Conservation (phyloP, 1,284 basidiomycete genomes). For the Sutorius eximius region DNA sequence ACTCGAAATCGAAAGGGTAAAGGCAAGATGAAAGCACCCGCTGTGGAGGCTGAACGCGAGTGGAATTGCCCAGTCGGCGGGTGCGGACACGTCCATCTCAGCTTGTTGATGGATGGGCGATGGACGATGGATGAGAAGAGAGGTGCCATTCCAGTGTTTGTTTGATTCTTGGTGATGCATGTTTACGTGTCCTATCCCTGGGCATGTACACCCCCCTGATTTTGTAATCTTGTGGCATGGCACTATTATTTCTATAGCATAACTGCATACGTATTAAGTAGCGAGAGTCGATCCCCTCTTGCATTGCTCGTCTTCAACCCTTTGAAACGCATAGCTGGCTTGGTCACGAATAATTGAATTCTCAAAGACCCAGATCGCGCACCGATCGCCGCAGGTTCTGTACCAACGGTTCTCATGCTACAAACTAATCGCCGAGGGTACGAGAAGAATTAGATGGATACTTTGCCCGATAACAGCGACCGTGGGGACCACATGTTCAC, state of each 20-base stretch:
- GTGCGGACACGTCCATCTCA: conserved; percentile 55
- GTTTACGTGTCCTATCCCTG: conserved; percentile 16
- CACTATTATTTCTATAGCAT: conserved; percentile 11
- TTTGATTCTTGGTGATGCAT: conserved; percentile 31
- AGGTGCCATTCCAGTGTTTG: conserved; percentile 51
- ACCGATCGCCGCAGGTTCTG: not conserved
- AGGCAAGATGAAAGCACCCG: conserved; percentile 38
- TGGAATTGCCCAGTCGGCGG: conserved; percentile 65
- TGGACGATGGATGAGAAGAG: conserved; percentile 48
- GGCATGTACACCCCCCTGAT: conserved; percentile 5
- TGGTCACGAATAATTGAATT: not conserved
- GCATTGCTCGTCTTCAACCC: not conserved
- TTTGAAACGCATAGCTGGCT: not conserved
- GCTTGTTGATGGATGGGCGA: conserved; percentile 51
- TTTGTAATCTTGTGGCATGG: not conserved
- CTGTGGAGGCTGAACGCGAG: conserved; percentile 48
- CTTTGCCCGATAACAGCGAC: conserved; percentile 2
- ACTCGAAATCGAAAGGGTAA: conserved; percentile 37
- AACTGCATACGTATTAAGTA: conserved; percentile 21
- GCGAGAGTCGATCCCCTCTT: not conserved
- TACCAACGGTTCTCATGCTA: not conserved
- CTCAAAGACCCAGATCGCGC: not conserved
- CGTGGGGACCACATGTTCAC: conserved; percentile 16
- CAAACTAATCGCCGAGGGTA: conserved; percentile 6
- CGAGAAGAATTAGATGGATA: not conserved